Conservation (phyloP, 768 basidiomycete species). For the Kwoniella sp. region DNA sequence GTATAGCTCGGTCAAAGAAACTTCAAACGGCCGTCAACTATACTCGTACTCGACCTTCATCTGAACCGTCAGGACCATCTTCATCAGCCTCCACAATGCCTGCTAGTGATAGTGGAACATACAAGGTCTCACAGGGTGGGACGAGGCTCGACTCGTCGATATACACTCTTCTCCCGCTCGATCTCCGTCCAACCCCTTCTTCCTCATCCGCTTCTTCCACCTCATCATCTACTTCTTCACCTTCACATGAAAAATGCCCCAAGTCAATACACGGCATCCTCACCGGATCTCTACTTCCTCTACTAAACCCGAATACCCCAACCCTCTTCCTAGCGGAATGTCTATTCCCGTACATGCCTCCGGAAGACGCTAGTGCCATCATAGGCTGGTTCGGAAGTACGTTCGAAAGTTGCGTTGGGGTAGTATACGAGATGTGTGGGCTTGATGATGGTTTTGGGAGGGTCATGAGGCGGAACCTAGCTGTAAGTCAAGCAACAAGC, state of each 20-base stretch:
- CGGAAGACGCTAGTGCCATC: constrained; percentile 63
- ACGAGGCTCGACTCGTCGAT: constrained; percentile 61
- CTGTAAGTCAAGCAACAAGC: constrained; percentile 62
- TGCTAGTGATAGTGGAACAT: constrained; percentile 11
- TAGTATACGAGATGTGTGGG: constrained; percentile 93
- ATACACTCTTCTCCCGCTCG: constrained; percentile 73
- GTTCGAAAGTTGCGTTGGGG: constrained; percentile 55
- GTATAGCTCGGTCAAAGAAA: constrained; percentile 45
- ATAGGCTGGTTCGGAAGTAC: constrained; percentile 73
- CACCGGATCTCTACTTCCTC: constrained; percentile 17
- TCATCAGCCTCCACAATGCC: not conserved
- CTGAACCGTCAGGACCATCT: constrained; percentile 7
- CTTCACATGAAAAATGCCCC: not conserved
- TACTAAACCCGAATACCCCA: constrained; percentile 67
- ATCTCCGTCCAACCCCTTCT: constrained; percentile 62
- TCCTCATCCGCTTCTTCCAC: not conserved
- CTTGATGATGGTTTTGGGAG: constrained; percentile 82
- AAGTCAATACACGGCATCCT: constrained; percentile 11
- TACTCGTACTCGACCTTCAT: not conserved
- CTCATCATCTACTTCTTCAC: not conserved
- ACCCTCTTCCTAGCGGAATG: constrained; percentile 91
- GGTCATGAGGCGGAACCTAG: constrained; percentile 86
- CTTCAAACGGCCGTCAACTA: constrained; percentile 3
- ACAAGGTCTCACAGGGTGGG: constrained; percentile 44
- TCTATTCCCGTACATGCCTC: constrained; percentile 82